phyloP scores from a whole-genome alignment of 208 protist species.

The Acanthamoeba royreba region DNA sequence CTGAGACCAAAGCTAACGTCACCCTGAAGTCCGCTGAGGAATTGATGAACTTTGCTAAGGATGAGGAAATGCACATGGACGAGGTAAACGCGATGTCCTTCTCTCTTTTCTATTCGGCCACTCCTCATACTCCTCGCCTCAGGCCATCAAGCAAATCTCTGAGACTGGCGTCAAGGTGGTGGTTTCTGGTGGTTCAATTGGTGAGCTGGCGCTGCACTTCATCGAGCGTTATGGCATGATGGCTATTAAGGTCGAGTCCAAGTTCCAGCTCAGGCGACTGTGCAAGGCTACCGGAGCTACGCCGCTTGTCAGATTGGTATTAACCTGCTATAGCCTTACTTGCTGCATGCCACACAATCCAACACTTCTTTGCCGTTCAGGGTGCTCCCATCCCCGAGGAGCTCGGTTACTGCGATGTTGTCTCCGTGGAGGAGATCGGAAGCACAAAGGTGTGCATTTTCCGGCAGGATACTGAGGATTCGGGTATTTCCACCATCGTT shows the following conservation, averaged over 20 bases:
- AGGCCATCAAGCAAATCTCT: conserved; percentile 92
- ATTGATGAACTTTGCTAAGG: conserved; percentile 93
- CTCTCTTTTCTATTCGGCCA: not conserved
- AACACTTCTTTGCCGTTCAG: not conserved
- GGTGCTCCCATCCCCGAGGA: conserved; percentile 90
- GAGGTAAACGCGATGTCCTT: conserved; percentile 71
- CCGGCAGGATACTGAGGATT: conserved; percentile 80
- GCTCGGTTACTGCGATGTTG: conserved; percentile 92
- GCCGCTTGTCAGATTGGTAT: conserved; percentile 88
- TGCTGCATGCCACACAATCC: not conserved
- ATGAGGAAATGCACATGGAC: conserved; percentile 97
- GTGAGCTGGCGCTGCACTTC: conserved; percentile 99
- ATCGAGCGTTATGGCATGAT: conserved; percentile 97
- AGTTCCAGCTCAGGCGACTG: conserved; percentile 98
- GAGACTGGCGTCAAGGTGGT: conserved; percentile 96
- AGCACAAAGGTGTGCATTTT: conserved; percentile 94
- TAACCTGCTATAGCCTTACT: not conserved
- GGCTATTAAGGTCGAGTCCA: conserved; percentile 96
- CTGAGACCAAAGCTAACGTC: conserved; percentile 98
- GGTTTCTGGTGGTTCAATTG: conserved; percentile 95
- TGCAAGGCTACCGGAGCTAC: conserved; percentile 95
- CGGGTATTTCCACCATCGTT: conserved; percentile 94
- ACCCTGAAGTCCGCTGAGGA: conserved; percentile 97
- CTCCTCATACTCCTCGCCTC: not conserved
- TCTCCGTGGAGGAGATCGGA: conserved; percentile 95